These are phyloP conservation scores for Yamadazyma kitorensis DNA, from an alignment of 805 yeast species.

Conservation along the genomic window DNA sequence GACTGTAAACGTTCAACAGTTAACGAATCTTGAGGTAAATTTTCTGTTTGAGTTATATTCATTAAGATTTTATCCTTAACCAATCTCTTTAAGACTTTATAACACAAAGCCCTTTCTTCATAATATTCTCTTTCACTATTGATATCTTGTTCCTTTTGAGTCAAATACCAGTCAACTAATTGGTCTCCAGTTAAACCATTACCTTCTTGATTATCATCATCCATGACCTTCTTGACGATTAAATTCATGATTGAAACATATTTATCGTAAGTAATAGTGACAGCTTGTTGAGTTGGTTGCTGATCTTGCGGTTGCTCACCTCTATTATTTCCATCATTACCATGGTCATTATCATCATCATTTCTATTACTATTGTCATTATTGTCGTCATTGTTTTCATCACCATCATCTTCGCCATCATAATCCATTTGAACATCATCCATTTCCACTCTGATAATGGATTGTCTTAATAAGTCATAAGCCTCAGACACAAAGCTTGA, in stretches of 20 bases:
- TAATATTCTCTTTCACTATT: constrained; percentile 67
- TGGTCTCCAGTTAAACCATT: constrained; percentile 67
- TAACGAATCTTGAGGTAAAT: constrained; percentile 16
- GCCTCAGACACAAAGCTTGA: constrained; percentile 91
- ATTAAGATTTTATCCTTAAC: constrained; percentile 82
- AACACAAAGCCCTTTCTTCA: constrained; percentile 66
- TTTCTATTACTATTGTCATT: constrained; percentile 12
- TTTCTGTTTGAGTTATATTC: constrained; percentile 41
- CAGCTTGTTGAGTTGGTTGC: constrained; percentile 15
- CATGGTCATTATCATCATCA: constrained; percentile 6
- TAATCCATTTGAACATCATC: constrained; percentile 88
- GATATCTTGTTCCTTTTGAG: constrained; percentile 68
- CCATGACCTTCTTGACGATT: constrained; percentile 62
- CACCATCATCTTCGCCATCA: constrained; percentile 31
- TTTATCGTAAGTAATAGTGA: constrained; percentile 77
- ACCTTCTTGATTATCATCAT: constrained; percentile 47
- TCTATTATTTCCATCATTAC: constrained; percentile 12
- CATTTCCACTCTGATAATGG: constrained; percentile 89
- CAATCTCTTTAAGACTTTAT: constrained; percentile 77
- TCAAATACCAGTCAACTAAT: constrained; percentile 78
- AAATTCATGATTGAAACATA: constrained; percentile 81
- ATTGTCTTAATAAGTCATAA: constrained; percentile 80
- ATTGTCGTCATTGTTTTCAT: constrained; percentile 13
- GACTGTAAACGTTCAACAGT: constrained; percentile 16
- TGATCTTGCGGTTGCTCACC: constrained; percentile 9